Percentiles rank a stretch among this genome's conserved stretches.
Evolutionary conservation across 1,139 yeast species (phyloP).

Genomic region (Candida glucosophila): DNA sequence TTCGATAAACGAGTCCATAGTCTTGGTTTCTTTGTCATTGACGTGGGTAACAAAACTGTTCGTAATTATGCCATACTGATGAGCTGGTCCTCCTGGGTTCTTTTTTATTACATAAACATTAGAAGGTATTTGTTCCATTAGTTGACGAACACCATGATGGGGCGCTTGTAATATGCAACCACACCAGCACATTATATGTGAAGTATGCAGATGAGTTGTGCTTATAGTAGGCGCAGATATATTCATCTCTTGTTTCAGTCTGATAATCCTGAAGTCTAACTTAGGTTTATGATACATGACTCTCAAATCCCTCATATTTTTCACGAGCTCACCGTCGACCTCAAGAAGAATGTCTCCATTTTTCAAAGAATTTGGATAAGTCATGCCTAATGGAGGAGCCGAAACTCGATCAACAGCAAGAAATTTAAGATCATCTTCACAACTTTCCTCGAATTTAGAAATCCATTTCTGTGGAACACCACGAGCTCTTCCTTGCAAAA

Average conservation of each 20-base stretch:
- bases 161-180: constrained; percentile 64
- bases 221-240: constrained; percentile 56
- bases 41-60: constrained; percentile 86
- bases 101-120: constrained; percentile 71
- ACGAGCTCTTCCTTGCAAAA: constrained; percentile 71
- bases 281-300: constrained; percentile 39
- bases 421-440: constrained; percentile 61
- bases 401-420: constrained; percentile 66
- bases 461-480: constrained; percentile 88
- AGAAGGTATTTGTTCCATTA: constrained; percentile 71
- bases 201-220: constrained; percentile 51
- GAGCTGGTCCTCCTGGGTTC: constrained; percentile 77
- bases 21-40: constrained; percentile 66
- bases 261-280: constrained; percentile 54
- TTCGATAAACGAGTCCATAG: constrained; percentile 53
- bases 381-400: constrained; percentile 28
- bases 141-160: constrained; percentile 47
- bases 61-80: constrained; percentile 71
- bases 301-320: constrained; percentile 59
- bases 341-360: constrained; percentile 70
- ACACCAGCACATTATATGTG: constrained; percentile 68
- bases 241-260: constrained; percentile 42
- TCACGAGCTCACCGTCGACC: constrained; percentile 56
- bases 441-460: constrained; percentile 47
- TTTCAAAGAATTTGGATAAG: constrained; percentile 18